Base-by-base conservation (phyloP, 2,329 filamentous ascomycete species). In the Trichocomaceae sp. region DNA sequence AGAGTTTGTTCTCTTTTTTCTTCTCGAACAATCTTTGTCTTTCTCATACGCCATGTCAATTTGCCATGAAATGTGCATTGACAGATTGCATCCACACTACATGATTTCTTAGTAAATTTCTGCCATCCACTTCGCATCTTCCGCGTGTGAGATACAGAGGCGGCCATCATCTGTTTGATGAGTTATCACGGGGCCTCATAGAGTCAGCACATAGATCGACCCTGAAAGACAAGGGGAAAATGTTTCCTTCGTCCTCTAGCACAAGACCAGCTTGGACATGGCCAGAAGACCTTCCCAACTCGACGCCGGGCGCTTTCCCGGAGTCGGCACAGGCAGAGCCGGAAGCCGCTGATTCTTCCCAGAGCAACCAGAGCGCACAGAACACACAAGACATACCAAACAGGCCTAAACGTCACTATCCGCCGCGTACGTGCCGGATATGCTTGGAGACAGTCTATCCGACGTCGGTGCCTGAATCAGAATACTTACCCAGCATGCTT, bases 371-470 rank as follows among this genome's bases (percentile, higher is more conserved):
- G 7, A 26, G 23, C 23, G 7, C 59, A 46, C 63, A 60, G n/a
- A 41, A 7, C 17, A 47, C 33, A n/a, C 26, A 44, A 53, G 26
- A 47, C 23, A 41, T 5, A 42, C 39, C 39, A 42, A 59, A 61
- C 20, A 65, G 64, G 51, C 62, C 65, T 17, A 64, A 69, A 54
- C 75, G 64, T 49, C 80, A 82, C 58, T 92, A 88, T 69, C 81
- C 82, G 37, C 80, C 87, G 23, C 81, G 90, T 60, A 87, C 83
- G 58, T 97, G 92, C 72, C 86, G 92, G 56, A 96, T 97, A 60
- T 97, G 92, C 68, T 78, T 96, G 41, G 92, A 96, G 60, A 77
- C 78, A 58, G 78, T 88, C 22, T 72, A 75, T 56, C 82, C 85
- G 31, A 83, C 81, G n/a, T 81, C 81, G 59, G 75, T 82, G 59